phyloP scores from a whole-genome alignment of 495 filamentous ascomycete species.

The Annulohypoxylon maeteangense region DNA sequence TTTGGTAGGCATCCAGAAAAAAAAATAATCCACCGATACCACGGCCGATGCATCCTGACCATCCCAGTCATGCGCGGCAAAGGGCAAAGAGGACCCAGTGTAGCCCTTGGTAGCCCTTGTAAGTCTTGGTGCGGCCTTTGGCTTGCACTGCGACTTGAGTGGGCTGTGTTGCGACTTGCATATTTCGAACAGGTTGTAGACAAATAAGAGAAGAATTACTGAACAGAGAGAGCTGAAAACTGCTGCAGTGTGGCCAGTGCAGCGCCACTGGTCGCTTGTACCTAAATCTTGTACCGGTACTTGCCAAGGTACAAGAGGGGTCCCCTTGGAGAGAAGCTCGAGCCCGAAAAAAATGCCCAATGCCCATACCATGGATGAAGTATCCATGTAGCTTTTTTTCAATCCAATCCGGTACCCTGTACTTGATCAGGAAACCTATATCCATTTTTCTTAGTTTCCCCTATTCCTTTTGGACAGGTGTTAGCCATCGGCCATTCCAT shows the following conservation, averaged over 20 bases:
- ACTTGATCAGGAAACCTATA: constrained; percentile 28
- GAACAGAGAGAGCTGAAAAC: constrained; percentile 60
- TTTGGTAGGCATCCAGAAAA: constrained; percentile 26
- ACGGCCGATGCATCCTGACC: constrained; percentile 39
- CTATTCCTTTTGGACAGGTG: constrained; percentile 20
- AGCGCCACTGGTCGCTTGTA: constrained; percentile 51
- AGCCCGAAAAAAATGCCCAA: constrained; percentile 1
- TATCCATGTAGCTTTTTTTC: constrained; percentile 19
- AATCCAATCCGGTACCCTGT: not conserved
- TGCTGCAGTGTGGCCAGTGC: constrained; percentile 55
- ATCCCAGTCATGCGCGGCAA: constrained; percentile 48
- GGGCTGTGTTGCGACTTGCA: constrained; percentile 61
- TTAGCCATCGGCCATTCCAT: not conserved
- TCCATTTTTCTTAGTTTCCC: constrained; percentile 17
- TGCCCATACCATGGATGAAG: not conserved
- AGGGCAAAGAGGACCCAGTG: constrained; percentile 40
- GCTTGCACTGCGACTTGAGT: constrained; percentile 27
- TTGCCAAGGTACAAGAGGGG: constrained; percentile 3
- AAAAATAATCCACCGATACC: constrained; percentile 41
- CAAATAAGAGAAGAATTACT: constrained; percentile 50
- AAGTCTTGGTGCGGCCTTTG: constrained; percentile 10
- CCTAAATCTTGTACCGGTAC: constrained; percentile 34
- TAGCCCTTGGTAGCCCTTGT: not conserved
- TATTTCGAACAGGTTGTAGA: constrained; percentile 48
- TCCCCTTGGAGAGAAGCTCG: constrained; percentile 1